phyloP scores from a whole-genome alignment of 164 flowering plant genomes.

The Berberis thunbergii region DNA sequence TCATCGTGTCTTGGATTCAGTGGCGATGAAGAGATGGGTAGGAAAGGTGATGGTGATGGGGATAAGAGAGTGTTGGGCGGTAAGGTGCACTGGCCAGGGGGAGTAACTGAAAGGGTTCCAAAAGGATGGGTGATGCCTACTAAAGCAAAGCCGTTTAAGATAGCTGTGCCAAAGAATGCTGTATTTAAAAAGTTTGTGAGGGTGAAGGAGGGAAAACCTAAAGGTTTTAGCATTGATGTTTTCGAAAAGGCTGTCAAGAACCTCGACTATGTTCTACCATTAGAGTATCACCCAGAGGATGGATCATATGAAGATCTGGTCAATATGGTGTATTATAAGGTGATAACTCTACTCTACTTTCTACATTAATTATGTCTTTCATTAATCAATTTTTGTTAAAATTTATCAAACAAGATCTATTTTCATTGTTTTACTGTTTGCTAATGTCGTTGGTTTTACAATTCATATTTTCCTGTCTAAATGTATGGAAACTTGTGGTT shows the following conservation, averaged over 20 bases:
- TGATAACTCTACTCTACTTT: too few species aligned
- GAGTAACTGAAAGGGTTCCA: neutral
- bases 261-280: conserved; percentile 23
- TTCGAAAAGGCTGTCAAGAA: conserved; percentile 8
- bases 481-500: too few species aligned
- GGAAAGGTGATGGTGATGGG: neutral
- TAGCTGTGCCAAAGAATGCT: neutral
- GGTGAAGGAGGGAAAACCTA: too few species aligned
- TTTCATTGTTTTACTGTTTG: too few species aligned
- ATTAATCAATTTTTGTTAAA: too few species aligned
- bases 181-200: too few species aligned
- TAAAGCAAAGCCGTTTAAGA: neutral
- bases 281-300: conserved; percentile 10
- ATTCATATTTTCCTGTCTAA: too few species aligned
- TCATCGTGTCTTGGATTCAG: conserved; percentile 1
- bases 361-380: too few species aligned
- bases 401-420: too few species aligned
- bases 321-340: conserved; percentile 13
- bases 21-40: neutral
- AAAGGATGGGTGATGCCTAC: neutral
- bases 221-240: too few species aligned
- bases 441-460: too few species aligned
- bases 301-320: conserved; percentile 23
- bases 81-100: neutral
- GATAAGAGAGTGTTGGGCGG: neutral